Conservation (phyloP, 2,329 filamentous ascomycete genomes). For the Neoarthrinium moseri region DNA sequence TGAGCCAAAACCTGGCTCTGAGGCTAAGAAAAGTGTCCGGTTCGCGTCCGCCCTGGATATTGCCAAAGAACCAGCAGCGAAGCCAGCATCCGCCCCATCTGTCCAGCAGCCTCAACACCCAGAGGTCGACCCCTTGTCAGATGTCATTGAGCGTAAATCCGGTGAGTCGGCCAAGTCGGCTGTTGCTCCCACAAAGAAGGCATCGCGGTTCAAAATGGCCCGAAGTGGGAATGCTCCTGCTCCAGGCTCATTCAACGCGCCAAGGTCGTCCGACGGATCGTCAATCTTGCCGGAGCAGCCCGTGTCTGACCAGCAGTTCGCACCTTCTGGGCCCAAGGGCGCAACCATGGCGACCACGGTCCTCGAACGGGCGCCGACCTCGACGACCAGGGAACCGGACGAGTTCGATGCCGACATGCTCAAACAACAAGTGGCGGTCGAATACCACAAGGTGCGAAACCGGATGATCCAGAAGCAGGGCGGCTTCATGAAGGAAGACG, state of each 20-base stretch:
- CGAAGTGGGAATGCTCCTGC: constrained; percentile 15
- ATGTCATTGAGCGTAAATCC: constrained; percentile 48
- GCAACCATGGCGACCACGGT: constrained; percentile 59
- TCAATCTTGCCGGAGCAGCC: constrained; percentile 38
- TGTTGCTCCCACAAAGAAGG: constrained; percentile 31
- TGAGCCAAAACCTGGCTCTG: constrained; percentile 16
- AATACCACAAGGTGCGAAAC: constrained; percentile 82
- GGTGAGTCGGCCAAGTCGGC: constrained; percentile 12
- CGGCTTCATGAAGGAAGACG: constrained; percentile 73
- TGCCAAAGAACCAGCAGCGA: constrained; percentile 21
- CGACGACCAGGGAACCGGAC: constrained; percentile 44
- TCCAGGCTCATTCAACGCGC: constrained; percentile 11
- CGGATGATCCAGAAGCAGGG: constrained; percentile 80
- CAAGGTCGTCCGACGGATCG: constrained; percentile 2
- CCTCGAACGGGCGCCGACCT: constrained; percentile 50
- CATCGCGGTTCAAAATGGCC: constrained; percentile 53
- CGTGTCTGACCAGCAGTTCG: constrained; percentile 36
- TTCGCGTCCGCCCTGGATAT: constrained; percentile 28
- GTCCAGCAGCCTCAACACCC: constrained; percentile 23
- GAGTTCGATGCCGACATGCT: constrained; percentile 72
- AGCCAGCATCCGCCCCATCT: constrained; percentile 15
- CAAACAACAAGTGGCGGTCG: constrained; percentile 73
- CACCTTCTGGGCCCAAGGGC: constrained; percentile 50
- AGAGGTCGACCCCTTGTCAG: constrained; percentile 47
- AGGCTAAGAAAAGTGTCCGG: constrained; percentile 26